Conservation (phyloP, 2,329 filamentous ascomycete genomes). For the Fusarium udum region DNA sequence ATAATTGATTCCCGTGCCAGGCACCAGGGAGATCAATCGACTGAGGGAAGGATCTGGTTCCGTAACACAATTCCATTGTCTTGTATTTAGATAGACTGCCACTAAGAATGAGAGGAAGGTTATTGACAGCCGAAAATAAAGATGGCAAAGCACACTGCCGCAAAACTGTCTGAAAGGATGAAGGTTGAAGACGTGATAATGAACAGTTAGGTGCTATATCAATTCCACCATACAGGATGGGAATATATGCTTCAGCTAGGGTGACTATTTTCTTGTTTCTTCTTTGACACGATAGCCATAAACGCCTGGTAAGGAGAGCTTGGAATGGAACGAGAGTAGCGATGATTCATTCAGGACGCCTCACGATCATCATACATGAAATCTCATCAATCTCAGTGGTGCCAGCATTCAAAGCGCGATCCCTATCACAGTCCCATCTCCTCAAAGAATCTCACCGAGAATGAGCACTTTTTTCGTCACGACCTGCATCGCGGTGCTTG, state of each 20-base stretch:
- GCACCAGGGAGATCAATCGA: not conserved
- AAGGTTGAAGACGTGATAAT: fast-evolving
- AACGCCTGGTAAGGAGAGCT: no score
- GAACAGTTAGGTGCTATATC: not conserved
- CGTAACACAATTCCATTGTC: not conserved
- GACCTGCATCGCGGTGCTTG: not conserved
- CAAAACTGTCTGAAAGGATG: not conserved
- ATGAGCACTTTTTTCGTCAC: no score
- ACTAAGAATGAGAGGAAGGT: fast-evolving
- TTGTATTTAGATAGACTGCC: not conserved
- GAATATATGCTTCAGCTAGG: fast-evolving
- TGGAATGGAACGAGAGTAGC: no score
- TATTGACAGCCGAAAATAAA: not conserved
- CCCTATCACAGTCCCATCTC: no score
- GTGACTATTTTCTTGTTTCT: not conserved
- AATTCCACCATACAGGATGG: not conserved
- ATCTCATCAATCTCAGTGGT: no score
- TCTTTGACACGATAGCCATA: fast-evolving
- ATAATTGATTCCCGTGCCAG: not conserved
- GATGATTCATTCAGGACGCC: not conserved
- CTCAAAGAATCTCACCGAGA: no score
- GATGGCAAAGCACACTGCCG: no score
- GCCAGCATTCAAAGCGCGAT: fast-evolving
- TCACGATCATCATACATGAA: not conserved
- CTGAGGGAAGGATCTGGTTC: not conserved